Evolutionary conservation across 2,329 filamentous ascomycete species (phyloP), one percentile per base, ranked within the genome.

Genomic region (Aureobasidium sp.): DNA sequence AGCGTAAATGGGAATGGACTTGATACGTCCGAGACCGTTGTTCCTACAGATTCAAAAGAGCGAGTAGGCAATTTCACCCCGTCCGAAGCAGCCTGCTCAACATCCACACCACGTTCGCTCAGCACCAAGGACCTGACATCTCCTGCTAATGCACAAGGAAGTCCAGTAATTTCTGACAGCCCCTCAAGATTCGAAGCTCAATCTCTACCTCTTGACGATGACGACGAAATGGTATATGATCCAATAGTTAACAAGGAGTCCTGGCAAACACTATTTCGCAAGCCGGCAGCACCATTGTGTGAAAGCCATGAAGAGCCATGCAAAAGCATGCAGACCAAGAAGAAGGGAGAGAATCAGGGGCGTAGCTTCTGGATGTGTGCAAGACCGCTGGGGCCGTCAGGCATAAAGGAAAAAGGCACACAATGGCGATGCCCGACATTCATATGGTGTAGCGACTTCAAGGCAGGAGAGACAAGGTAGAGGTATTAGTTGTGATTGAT

Each of bases 351-450:
- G 65, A 99, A 97, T 70, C 87, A 81, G 66, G 85, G 86, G 0
- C 76, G 85, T 29, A 80, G 81, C 9, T 88, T 88, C 70, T 88
- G 83, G 83, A 86, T 87, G 69, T 88, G 86, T 70, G 73, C 82
- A 72, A 76, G 93, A 44, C 94, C 94, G 4, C 76, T 97, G 1
- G 93, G 91, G 0, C 91, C 91, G 1, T 89, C 87, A 27, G 94
- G 91, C 0, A 84, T 88, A 67, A 94, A 94, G 72, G 92, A 96
- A 74, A 88, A 80, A 64, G 88, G 87, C 2, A 91, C 91, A 0
- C 82, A 94, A 71, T 97, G 92, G 90, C 84, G 90, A 47, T 97
- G 93, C 73, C 79, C 82, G 2, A 96, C 91, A 0, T 97, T 97
- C 68, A 91, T 86, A 48, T 87, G 84, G 84, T 80, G 78, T 48